Percentiles rank a stretch among this genome's conserved stretches.
phyloP scores from a whole-genome alignment of 208 protist species.

The Tritrichomonas musculus region DNA sequence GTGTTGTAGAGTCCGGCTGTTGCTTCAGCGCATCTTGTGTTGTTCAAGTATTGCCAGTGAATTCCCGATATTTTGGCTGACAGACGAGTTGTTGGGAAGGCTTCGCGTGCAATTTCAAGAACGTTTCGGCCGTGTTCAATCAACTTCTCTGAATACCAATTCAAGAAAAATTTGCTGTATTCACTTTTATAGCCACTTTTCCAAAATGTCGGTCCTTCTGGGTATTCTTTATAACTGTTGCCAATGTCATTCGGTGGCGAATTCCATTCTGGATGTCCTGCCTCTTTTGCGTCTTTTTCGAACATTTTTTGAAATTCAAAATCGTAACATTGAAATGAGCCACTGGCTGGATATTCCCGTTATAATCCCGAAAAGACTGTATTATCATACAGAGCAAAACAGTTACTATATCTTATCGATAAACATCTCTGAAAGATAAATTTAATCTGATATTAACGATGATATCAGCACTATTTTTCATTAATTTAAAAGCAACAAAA shows the following conservation, averaged over 20 bases:
- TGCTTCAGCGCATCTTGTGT: background rate
- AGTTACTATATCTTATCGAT: no score
- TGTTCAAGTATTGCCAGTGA: no score
- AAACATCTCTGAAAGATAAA: no score
- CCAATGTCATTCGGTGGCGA: background rate
- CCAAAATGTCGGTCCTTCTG: background rate
- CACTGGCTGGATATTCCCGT: background rate
- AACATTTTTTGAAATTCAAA: background rate
- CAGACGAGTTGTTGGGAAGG: background rate
- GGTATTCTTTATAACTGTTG: background rate
- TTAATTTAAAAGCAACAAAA: no score
- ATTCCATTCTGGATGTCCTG: background rate
- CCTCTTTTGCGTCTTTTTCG: no score
- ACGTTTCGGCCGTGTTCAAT: background rate
- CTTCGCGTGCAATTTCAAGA: background rate
- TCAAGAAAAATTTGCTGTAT: background rate
- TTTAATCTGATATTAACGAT: no score
- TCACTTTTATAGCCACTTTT: background rate
- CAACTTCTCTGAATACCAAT: background rate
- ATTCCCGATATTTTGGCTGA: background rate
- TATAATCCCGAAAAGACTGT: no score
- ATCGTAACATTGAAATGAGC: background rate
- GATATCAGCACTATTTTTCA: no score
- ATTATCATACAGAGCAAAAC: no score
- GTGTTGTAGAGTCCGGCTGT: background rate